Evolutionary conservation across 108 stramenopile genomes (phyloP), one percentile per base, ranked within the genome.

Genomic region (Cyclotella cryptica): DNA sequence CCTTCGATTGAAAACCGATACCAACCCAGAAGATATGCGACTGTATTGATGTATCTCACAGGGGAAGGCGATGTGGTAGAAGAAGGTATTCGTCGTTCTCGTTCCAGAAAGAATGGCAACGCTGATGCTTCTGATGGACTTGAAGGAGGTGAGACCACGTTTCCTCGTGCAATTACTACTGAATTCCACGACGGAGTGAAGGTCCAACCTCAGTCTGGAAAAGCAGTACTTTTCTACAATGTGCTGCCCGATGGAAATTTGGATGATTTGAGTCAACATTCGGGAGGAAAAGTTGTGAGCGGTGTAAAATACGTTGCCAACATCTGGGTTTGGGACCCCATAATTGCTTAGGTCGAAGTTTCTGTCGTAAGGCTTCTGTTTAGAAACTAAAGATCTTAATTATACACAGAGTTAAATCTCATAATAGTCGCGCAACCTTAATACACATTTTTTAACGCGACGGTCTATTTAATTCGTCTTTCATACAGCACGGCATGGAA

Each of bases 161-260:
- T 98, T 82, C 97, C 97, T 22, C 90, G 93, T 15, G 92, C 95
- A 13, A 59, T 88, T 49, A 89, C 89, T 53, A 74, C 79, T 22
- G 76, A 89, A 41, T 71, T 57, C 57, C 89, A 93, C 58, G 88
- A 92, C 74, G 95, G 97, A 10, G 63, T 98, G 44, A 89, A 88
- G 35, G 79, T 96, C 40, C 57, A 45, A 52, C 96, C 96, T 2
- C 85, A 88, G 43, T 75, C 74, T 15, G 96, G 96, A 27, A 92
- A 78, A 40, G 94, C 97, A 0, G 86, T 96, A 7, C 61, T 98
- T 3, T 98, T 96, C 68, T 97, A 96, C 81, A 93, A 90, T 69
- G 81, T 95, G 52, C 70, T 97, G 54, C 90, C 90, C 14, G 97
- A 98, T 84, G 97, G 97, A 11, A 98, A 98, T 66, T 83, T 96